Evolutionary conservation across 192 early-diverging fungal species (phyloP).

Genomic region (Linnemannia hyalina): DNA sequence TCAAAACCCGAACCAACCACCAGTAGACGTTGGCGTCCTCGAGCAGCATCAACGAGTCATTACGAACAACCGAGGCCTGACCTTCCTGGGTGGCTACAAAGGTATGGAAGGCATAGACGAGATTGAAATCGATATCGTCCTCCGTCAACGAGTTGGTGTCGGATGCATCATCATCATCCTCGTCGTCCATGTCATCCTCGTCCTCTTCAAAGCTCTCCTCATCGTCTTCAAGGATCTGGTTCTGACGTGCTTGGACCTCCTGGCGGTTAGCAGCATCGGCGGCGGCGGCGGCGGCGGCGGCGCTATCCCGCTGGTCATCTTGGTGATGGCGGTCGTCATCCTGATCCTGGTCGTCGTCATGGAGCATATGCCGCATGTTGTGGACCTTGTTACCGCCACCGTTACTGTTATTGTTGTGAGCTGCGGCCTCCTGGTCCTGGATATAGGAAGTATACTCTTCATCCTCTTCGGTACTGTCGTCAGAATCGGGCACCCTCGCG

Average conservation of each 20-base stretch:
- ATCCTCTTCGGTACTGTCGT: slow-evolving; percentile 53
- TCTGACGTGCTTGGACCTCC: slow-evolving; percentile 38
- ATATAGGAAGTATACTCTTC: slow-evolving; percentile 47
- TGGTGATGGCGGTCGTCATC: background rate
- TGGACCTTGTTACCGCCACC: background rate
- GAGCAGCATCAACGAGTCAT: slow-evolving; percentile 82
- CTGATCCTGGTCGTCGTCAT: slow-evolving; percentile 21
- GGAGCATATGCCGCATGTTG: slow-evolving; percentile 23
- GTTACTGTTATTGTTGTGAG: background rate
- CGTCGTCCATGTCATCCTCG: slow-evolving; percentile 53
- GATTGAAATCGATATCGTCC: slow-evolving; percentile 78
- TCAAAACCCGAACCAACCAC: slow-evolving; percentile 80
- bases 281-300: background rate
- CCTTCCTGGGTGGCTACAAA: slow-evolving; percentile 90
- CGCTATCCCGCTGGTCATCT: background rate
- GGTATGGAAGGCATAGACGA: slow-evolving; percentile 89
- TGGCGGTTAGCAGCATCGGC: slow-evolving; percentile 2
- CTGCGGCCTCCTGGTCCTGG: slow-evolving; percentile 29
- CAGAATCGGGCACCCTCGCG: slow-evolving; percentile 34
- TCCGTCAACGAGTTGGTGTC: slow-evolving; percentile 65
- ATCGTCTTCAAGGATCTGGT: slow-evolving; percentile 55
- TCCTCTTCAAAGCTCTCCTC: slow-evolving; percentile 52
- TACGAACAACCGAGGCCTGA: slow-evolving; percentile 84
- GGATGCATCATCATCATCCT: slow-evolving; percentile 57
- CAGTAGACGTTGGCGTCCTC: slow-evolving; percentile 91